Evolutionary conservation across 1,284 basidiomycete genomes (phyloP).

Genomic region (Sphaerobolus stellatus): DNA sequence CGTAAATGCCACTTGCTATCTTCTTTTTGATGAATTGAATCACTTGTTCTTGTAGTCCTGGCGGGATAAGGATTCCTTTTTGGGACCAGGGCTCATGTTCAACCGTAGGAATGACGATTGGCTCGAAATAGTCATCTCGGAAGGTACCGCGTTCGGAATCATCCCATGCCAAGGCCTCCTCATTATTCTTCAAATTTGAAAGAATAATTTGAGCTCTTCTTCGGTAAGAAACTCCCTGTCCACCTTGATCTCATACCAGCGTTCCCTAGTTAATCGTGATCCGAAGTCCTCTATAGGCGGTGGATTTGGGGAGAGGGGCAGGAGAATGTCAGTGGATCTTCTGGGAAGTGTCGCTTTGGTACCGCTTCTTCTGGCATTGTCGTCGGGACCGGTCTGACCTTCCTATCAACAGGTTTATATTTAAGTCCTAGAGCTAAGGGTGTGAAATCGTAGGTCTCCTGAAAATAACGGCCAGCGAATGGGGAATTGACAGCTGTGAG

Average conservation of each 20-base stretch:
- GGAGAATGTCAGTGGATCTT: slow-evolving; percentile 18
- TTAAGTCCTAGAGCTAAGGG: no score
- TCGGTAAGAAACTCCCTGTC: slow-evolving; percentile 29
- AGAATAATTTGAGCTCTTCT: slow-evolving; percentile 31
- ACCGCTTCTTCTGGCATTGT: slow-evolving; percentile 24
- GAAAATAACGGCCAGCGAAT: no score
- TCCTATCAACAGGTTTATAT: slow-evolving; percentile 25
- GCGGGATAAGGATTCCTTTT: slow-evolving; percentile 39
- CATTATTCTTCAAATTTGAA: slow-evolving; percentile 28
- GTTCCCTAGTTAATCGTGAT: slow-evolving; percentile 18
- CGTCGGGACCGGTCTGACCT: slow-evolving; percentile 26
- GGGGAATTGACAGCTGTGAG: no score
- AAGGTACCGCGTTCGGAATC: slow-evolving; percentile 37
- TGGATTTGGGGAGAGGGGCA: slow-evolving; percentile 10
- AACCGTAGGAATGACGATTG: slow-evolving; percentile 34
- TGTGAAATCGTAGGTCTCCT: no score
- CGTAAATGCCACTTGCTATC: slow-evolving; percentile 29
- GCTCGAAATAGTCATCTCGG: slow-evolving; percentile 35
- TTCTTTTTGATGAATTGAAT: slow-evolving; percentile 31
- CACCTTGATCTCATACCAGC: slow-evolving; percentile 20
- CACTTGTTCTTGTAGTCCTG: slow-evolving; percentile 35
- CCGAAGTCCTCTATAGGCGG: slow-evolving; percentile 20
- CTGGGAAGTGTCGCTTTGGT: slow-evolving; percentile 17
- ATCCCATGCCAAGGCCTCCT: slow-evolving; percentile 32
- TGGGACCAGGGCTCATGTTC: slow-evolving; percentile 36